Percentiles rank a stretch among this genome's conserved stretches.
phyloP scores from a whole-genome alignment of 129 eudicot genomes.

The Flaveria robusta region DNA sequence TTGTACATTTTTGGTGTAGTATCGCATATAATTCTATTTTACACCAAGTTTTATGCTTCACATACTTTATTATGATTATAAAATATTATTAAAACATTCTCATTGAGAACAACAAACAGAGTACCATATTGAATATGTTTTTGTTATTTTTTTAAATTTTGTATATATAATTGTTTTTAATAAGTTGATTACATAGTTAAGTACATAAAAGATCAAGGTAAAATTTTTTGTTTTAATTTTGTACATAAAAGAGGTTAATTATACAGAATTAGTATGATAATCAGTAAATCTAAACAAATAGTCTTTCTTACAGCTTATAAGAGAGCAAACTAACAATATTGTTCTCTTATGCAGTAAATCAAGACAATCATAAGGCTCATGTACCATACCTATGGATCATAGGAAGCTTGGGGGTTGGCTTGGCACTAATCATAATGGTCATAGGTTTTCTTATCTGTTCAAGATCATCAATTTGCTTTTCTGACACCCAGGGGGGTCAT shows the following conservation, averaged over 20 bases:
- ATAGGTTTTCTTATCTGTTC: conserved; percentile 45
- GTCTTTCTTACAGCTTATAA: conserved; percentile 14
- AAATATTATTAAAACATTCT: background rate
- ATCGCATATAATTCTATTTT: background rate
- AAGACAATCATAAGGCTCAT: conserved; percentile 49
- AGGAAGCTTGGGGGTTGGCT: conserved; percentile 60
- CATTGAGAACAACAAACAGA: background rate
- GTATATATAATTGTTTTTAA: background rate
- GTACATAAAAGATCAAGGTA: background rate
- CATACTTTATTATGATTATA: background rate
- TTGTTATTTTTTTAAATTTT: background rate
- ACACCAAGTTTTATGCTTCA: background rate
- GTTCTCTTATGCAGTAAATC: conserved; percentile 48
- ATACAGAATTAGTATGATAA: background rate
- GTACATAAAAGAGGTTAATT: background rate
- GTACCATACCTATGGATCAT: conserved; percentile 75
- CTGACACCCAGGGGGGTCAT: conserved; percentile 41
- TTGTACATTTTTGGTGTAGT: background rate
- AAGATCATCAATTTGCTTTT: conserved; percentile 50
- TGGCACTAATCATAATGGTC: conserved; percentile 50
- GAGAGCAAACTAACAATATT: conserved; percentile 13
- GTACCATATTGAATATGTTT: background rate
- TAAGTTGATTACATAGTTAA: background rate
- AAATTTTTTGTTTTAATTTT: background rate
- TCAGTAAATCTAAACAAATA: background rate